phyloP scores from a whole-genome alignment of 1,139 yeast species.

The Martiniozyma asiatica region DNA sequence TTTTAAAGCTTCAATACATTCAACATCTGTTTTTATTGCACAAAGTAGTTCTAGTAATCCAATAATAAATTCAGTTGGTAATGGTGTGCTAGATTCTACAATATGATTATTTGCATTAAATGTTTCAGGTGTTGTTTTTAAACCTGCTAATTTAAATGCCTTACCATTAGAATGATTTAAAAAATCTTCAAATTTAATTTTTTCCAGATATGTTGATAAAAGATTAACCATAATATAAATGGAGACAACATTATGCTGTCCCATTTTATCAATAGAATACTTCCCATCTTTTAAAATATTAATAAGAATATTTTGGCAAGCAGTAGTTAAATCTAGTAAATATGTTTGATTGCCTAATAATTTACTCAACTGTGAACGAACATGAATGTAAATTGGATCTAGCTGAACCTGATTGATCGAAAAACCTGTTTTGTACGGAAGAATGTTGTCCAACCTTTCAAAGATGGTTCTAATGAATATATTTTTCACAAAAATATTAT shows the following conservation, averaged over 20 bases:
- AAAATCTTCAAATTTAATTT: conserved; percentile 5
- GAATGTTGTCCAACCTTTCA: conserved; percentile 15
- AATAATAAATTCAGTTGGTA: conserved; percentile 3
- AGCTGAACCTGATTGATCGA: conserved; percentile 18
- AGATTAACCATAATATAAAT: conserved; percentile 6
- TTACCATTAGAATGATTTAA: conserved; percentile 3
- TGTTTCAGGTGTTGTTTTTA: conserved; percentile 7
- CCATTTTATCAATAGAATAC: conserved; percentile 3
- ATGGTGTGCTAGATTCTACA: conserved; percentile 1
- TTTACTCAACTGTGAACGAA: conserved; percentile 15
- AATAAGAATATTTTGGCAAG: conserved; percentile 8
- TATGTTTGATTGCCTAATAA: conserved; percentile 8
- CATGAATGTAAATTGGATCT: conserved; percentile 18
- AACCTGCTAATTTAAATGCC: conserved; percentile 6
- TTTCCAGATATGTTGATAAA: conserved; percentile 5
- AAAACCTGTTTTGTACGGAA: conserved; percentile 22
- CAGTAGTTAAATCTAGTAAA: conserved; percentile 8
- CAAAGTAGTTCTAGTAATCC: conserved; percentile 5
- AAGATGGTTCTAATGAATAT: conserved; percentile 19
- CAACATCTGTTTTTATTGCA: conserved; percentile 5
- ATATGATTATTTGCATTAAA: conserved; percentile 4
- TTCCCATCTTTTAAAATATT: conserved; percentile 6
- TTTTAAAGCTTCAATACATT: conserved; percentile 5
- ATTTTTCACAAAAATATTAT: background rate
- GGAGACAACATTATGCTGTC: conserved; percentile 6